These are phyloP conservation scores for Acarospora socialis DNA, from an alignment of 2,329 filamentous ascomycete genomes.

Conservation along the genomic window DNA sequence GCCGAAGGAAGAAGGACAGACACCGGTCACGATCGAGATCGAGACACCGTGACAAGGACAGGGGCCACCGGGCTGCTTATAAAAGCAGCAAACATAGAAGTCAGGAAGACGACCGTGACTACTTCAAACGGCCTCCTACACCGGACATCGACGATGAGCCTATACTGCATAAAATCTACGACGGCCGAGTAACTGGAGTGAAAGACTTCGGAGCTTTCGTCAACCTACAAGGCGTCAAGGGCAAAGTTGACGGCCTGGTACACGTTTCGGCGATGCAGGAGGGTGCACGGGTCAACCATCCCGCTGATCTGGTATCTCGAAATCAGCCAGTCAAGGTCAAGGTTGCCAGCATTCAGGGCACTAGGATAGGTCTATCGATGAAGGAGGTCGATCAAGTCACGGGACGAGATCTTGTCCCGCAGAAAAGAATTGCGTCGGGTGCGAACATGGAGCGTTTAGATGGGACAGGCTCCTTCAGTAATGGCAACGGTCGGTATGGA, in stretches of 20 bases:
- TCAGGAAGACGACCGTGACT: conserved; percentile 36
- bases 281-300: conserved; percentile 77
- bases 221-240: conserved; percentile 71
- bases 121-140: conserved; percentile 51
- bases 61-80: conserved; percentile 11
- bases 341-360: conserved; percentile 71
- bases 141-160: conserved; percentile 71
- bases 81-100: conserved; percentile 26
- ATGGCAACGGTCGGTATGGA: conserved; percentile 42
- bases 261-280: conserved; percentile 83
- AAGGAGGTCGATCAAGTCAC: conserved; percentile 90
- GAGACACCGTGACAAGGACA: conserved; percentile 16
- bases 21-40: conserved; percentile 13
- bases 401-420: conserved; percentile 68
- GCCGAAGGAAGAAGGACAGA: conserved; percentile 27
- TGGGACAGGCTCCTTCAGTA: conserved; percentile 27
- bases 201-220: conserved; percentile 96
- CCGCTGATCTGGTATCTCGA: conserved; percentile 67
- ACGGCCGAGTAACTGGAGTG: conserved; percentile 76
- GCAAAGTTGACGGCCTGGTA: conserved; percentile 83
- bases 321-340: conserved; percentile 88
- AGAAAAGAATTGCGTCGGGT: conserved; percentile 66
- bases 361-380: conserved; percentile 80
- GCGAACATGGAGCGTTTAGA: conserved; percentile 79
- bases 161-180: conserved; percentile 73